These are phyloP conservation scores for Camillea tinctor DNA, from an alignment of 2,329 filamentous ascomycete species.

Conservation along the genomic window DNA sequence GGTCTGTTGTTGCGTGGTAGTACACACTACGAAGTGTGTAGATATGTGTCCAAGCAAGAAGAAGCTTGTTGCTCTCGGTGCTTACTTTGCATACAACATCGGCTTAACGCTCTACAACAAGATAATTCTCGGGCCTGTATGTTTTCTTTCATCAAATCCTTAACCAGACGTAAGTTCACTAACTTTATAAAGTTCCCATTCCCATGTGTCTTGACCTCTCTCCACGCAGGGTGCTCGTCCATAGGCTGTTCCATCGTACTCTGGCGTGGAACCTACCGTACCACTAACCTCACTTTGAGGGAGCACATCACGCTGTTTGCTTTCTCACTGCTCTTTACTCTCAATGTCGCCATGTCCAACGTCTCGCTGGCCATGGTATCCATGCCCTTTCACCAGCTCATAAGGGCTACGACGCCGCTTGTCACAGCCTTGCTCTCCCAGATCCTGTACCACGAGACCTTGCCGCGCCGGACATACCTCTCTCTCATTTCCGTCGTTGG, in stretches of 20 bases:
- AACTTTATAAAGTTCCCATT: slow-evolving; percentile 47
- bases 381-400: slow-evolving; percentile 65
- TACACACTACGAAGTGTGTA: neutral
- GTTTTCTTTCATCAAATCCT: slow-evolving; percentile 18
- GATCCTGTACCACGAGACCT: slow-evolving; percentile 52
- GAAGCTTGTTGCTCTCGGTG: slow-evolving; percentile 33
- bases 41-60: slow-evolving; percentile 5
- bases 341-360: slow-evolving; percentile 65
- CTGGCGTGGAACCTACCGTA: slow-evolving; percentile 50
- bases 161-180: slow-evolving; percentile 6
- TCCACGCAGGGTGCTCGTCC: slow-evolving; percentile 57
- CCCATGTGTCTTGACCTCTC: slow-evolving; percentile 59
- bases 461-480: slow-evolving; percentile 56
- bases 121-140: slow-evolving; percentile 51
- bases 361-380: slow-evolving; percentile 62
- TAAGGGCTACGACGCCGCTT: slow-evolving; percentile 60
- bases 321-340: slow-evolving; percentile 61
- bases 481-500: slow-evolving; percentile 60
- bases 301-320: slow-evolving; percentile 56
- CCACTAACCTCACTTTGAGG: slow-evolving; percentile 49
- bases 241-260: slow-evolving; percentile 55
- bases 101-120: slow-evolving; percentile 59
- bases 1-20: no score
- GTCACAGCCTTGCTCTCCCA: slow-evolving; percentile 63
- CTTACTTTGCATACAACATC: slow-evolving; percentile 52